These are phyloP conservation scores for Huntiella decipiens DNA, from an alignment of 2,329 filamentous ascomycete species.

Conservation along the genomic window DNA sequence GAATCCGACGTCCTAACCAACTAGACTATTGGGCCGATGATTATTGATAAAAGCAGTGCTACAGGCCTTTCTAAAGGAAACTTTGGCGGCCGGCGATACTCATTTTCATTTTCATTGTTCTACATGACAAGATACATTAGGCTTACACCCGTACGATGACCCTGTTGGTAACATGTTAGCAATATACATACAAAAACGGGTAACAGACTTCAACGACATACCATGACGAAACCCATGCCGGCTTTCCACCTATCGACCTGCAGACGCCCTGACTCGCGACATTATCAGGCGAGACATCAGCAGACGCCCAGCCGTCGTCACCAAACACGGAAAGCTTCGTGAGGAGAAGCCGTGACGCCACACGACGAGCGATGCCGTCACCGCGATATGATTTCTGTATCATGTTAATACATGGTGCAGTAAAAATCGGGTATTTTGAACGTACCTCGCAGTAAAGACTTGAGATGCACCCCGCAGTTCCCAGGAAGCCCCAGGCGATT, in stretches of 20 bases:
- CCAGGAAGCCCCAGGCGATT: conserved; percentile 46
- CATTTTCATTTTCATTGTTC: too few relatives aligned
- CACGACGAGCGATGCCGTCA: conserved; percentile 40
- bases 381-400: conserved; percentile 34
- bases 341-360: conserved; percentile 38
- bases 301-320: conserved; percentile 34
- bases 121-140: too few relatives aligned
- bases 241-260: conserved; percentile 37
- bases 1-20: too few relatives aligned
- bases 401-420: neutral
- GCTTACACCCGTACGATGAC: neutral
- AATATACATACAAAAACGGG: neutral
- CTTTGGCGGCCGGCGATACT: too few relatives aligned
- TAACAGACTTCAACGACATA: conserved; percentile 13
- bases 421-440: neutral
- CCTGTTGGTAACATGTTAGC: neutral
- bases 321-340: conserved; percentile 28
- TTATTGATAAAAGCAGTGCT: too few relatives aligned
- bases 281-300: conserved; percentile 46
- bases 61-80: too few relatives aligned
- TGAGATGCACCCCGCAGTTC: conserved; percentile 40
- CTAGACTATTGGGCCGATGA: too few relatives aligned
- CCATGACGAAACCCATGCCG: conserved; percentile 41
- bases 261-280: conserved; percentile 41
- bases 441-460: conserved; percentile 36